Base-by-base conservation (phyloP, 176 grass and related monocot species). In the Oryza glumipatula region DNA sequence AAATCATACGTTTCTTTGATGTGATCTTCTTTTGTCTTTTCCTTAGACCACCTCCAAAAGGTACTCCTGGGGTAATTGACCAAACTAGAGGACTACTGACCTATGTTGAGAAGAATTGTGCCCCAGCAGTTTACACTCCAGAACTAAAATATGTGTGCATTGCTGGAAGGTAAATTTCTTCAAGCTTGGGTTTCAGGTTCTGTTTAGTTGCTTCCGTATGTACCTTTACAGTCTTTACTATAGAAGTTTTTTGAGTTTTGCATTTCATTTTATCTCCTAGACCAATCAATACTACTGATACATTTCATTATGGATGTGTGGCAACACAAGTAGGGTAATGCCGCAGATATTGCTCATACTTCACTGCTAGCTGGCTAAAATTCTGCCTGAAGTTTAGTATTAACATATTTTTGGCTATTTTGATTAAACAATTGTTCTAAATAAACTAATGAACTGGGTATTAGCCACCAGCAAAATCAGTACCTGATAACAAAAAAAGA, bases 41-140 rank as follows among this genome's bases (percentile, higher is more conserved):
- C 70, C 10, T 52, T 30, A 98, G 91, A 78, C 93, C 93, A 75
- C 96, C 93, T 52, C 93, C 96, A 33, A 95, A 94, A 72, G 91
- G 79, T 43, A 70, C 90, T 61, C 36, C 80, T 22, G 96, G 93
- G 41, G 89, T 98, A 67, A 90, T 95, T 67, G 96, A 98, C 81
- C 96, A 98, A 86, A 98, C 96, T 33, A 94, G 96, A 90, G 96
- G 93, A 43, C 77, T 98, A 75, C 69, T 98, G 70, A 48, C 93
- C 88, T 92, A 98, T 26, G 96, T 95, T 3, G 67, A 88, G 32
- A 81, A 83, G 80, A 98, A 95, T 84, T 98, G 96, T 63, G 77
- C 96, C 35, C 89, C 93, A 7, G 93, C 93, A 63, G 89, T 98
- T 92, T 98, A 96, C 87, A 95, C 88, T 8, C 91, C 93, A 38